Conservation (phyloP, 2,329 filamentous ascomycete species). For the Fusarium sulawesiense region DNA sequence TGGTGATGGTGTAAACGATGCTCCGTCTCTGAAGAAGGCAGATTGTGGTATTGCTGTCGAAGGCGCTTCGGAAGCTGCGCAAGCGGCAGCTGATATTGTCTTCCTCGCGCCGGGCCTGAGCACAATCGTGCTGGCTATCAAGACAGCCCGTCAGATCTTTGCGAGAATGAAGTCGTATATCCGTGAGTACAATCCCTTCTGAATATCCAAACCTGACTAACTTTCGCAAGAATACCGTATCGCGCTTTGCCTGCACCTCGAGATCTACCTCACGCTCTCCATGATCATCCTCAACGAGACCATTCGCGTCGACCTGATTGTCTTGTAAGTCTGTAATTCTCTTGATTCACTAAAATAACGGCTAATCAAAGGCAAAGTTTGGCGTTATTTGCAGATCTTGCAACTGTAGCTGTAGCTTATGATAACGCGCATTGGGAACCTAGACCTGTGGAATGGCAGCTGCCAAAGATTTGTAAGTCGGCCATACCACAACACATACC, state of each 20-base stretch:
- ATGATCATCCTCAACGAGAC: conserved; percentile 37
- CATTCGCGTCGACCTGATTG: conserved; percentile 12
- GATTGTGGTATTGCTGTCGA: conserved; percentile 31
- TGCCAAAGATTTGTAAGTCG: conserved; percentile 22
- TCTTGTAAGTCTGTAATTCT: neutral
- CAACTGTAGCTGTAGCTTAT: conserved; percentile 28
- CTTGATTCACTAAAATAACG: too few species aligned
- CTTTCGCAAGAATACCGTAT: conserved; percentile 12
- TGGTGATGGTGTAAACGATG: conserved; percentile 22
- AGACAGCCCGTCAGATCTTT: conserved; percentile 15
- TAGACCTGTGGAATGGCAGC: conserved; percentile 19
- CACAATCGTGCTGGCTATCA: conserved; percentile 6
- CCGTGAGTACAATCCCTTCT: neutral
- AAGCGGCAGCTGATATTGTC: conserved; percentile 26
- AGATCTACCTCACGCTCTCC: conserved; percentile 18
- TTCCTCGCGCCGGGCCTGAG: conserved; percentile 12
- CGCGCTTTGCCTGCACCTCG: conserved; percentile 15
- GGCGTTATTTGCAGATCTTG: conserved; percentile 9
- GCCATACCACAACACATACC: too few species aligned
- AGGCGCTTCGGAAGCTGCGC: conserved; percentile 24
- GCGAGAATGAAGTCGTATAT: conserved; percentile 36
- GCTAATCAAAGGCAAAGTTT: neutral
- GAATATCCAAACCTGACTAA: neutral
- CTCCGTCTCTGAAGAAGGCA: conserved; percentile 13
- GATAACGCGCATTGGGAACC: conserved; percentile 35